These are phyloP conservation scores for Populus tremula DNA, from an alignment of 345 rosid species.

Conservation along the genomic window DNA sequence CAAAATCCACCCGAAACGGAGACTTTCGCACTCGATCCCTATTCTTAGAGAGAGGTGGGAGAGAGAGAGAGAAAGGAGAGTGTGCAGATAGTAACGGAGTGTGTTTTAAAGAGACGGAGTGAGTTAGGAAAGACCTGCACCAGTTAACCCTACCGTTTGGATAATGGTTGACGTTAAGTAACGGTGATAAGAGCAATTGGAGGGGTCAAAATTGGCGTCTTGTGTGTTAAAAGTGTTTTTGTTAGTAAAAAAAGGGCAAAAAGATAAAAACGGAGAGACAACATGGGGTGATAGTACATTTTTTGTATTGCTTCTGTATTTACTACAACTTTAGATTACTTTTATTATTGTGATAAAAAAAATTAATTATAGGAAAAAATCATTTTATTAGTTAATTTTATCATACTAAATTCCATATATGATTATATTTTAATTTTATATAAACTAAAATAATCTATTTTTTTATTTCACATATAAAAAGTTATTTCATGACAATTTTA, in stretches of 20 bases:
- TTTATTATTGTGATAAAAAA: too few species aligned
- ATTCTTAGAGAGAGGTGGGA: conserved; percentile 18
- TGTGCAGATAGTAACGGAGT: conserved; percentile 23
- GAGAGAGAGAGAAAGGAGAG: conserved; percentile 13
- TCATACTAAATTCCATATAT: too few species aligned
- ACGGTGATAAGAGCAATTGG: conserved; percentile 24
- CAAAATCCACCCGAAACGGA: conserved; percentile 36
- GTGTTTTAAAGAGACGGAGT: conserved; percentile 42
- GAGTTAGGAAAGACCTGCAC: conserved; percentile 14
- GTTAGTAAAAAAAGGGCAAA: neutral
- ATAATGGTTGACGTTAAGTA: conserved; percentile 34
- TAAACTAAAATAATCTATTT: too few species aligned
- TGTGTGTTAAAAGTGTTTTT: neutral
- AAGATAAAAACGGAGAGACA: neutral
- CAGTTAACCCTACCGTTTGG: conserved; percentile 24
- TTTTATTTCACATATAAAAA: too few species aligned
- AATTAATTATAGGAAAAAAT: too few species aligned
- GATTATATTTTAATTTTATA: too few species aligned
- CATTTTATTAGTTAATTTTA: too few species aligned
- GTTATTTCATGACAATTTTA: too few species aligned
- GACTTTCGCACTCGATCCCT: conserved; percentile 37
- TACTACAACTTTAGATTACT: neutral
- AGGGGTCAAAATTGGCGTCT: conserved; percentile 43
- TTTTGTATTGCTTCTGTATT: neutral
- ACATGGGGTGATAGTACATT: neutral